Evolutionary conservation across 306 rosid species (phyloP).

Genomic region (Myrica gale): DNA sequence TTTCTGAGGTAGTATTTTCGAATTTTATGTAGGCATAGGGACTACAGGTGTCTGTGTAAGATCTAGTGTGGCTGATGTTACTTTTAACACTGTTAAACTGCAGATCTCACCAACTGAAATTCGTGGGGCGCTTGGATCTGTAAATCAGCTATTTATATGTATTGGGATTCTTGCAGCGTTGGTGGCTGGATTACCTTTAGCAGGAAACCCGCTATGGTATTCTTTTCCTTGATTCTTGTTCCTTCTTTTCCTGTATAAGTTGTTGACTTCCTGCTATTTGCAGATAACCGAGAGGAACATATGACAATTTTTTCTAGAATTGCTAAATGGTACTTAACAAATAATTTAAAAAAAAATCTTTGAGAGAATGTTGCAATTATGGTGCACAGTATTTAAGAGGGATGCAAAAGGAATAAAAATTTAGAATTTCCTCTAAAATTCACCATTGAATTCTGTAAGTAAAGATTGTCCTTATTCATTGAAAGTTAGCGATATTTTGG

Average conservation of each 20-base stretch:
- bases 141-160: slow-evolving; percentile 87
- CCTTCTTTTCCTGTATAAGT: slow-evolving; percentile 16
- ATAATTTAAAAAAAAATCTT: not conserved
- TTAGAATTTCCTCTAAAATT: not conserved
- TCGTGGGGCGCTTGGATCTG: slow-evolving; percentile 93
- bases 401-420: not conserved
- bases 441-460: not conserved
- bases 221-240: slow-evolving; percentile 12
- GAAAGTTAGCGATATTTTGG: not conserved
- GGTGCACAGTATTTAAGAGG: not conserved
- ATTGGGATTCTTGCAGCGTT: slow-evolving; percentile 87
- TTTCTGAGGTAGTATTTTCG: slow-evolving; percentile 71
- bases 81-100: slow-evolving; percentile 24
- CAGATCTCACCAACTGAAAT: slow-evolving; percentile 96
- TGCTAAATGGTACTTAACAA: not conserved
- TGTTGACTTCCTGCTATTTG: slow-evolving; percentile 20
- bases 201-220: slow-evolving; percentile 80
- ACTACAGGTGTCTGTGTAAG: not conserved
- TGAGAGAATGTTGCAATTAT: not conserved
- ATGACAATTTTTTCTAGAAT: not conserved
- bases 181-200: slow-evolving; percentile 86
- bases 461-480: not conserved
- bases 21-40: slow-evolving; percentile 4
- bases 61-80: slow-evolving; percentile 7
- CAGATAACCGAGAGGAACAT: not conserved